These are phyloP conservation scores for Scenedesmus sp. DNA, from an alignment of 163 green algal genomes.

Conservation along the genomic window DNA sequence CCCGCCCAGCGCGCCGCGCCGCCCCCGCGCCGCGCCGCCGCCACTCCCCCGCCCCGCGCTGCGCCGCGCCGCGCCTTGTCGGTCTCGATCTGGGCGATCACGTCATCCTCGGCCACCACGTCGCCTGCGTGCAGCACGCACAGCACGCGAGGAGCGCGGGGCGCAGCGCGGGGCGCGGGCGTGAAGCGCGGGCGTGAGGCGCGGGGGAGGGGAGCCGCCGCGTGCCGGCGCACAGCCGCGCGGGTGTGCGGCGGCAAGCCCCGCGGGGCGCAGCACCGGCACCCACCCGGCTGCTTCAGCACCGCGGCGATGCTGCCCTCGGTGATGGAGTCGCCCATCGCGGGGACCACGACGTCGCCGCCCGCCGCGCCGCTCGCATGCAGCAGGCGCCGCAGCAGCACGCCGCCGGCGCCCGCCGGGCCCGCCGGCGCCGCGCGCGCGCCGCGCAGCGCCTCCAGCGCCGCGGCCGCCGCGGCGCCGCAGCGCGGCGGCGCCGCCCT, in stretches of 20 bases:
- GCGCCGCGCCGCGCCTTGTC: no score
- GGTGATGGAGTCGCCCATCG: conserved; percentile 94
- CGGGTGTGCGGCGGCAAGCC: no score
- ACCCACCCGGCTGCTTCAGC: conserved; percentile 74
- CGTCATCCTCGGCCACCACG: conserved; percentile 82
- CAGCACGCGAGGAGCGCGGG: background rate
- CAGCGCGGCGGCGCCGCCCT: conserved; percentile 5
- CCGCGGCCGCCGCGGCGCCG: background rate
- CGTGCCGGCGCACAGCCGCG: no score
- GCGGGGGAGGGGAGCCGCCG: no score
- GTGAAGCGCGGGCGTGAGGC: no score
- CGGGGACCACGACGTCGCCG: conserved; percentile 70
- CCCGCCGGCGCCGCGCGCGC: no score
- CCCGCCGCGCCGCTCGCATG: background rate
- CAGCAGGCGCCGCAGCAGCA: no score
- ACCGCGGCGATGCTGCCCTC: conserved; percentile 83
- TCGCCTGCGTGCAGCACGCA: conserved; percentile 64
- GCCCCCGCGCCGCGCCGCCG: no score
- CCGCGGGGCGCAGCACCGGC: background rate
- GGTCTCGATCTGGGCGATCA: conserved; percentile 92
- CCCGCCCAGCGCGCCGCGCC: no score
- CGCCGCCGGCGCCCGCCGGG: no score
- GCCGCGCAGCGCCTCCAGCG: conserved; percentile 3
- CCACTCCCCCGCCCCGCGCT: no score
- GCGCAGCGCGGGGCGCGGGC: background rate